Conservation (phyloP, 306 rosid species). For the Clitoria ternatea region DNA sequence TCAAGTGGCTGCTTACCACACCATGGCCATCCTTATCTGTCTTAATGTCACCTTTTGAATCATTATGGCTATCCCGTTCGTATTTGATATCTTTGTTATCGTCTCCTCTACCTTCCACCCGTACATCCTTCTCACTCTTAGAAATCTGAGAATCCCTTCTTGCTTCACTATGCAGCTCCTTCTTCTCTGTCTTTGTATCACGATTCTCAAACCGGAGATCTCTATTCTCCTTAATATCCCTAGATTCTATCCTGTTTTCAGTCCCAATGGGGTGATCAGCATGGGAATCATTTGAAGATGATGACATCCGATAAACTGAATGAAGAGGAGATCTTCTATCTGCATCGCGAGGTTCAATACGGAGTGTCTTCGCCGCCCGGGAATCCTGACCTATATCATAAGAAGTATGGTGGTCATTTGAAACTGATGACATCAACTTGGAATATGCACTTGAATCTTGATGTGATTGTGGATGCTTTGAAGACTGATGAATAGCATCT, state of each 20-base stretch:
- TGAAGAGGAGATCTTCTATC: constrained; percentile 81
- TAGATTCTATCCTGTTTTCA: constrained; percentile 57
- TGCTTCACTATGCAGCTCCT: constrained; percentile 55
- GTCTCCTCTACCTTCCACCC: constrained; percentile 57
- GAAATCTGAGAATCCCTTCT: constrained; percentile 65
- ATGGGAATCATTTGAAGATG: constrained; percentile 61
- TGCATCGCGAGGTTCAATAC: constrained; percentile 66
- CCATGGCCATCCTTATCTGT: constrained; percentile 57
- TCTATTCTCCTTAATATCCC: constrained; percentile 63
- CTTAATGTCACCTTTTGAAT: constrained; percentile 55
- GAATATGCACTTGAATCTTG: constrained; percentile 61
- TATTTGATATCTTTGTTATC: constrained; percentile 61
- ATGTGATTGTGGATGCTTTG: constrained; percentile 58
- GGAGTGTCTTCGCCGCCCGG: constrained; percentile 50
- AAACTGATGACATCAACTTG: constrained; percentile 50
- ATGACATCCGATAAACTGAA: constrained; percentile 48
- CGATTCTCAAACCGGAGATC: constrained; percentile 76
- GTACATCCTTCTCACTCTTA: constrained; percentile 70
- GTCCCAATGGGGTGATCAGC: constrained; percentile 43
- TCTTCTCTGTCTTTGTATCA: constrained; percentile 56
- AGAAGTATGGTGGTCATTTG: constrained; percentile 58
- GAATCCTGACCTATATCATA: constrained; percentile 64
- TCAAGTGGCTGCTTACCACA: constrained; percentile 45
- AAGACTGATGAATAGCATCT: constrained; percentile 60
- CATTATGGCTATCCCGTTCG: constrained; percentile 63